Conservation (phyloP, 2,329 filamentous ascomycete species). For the Calonectria pseudoturangicola region DNA sequence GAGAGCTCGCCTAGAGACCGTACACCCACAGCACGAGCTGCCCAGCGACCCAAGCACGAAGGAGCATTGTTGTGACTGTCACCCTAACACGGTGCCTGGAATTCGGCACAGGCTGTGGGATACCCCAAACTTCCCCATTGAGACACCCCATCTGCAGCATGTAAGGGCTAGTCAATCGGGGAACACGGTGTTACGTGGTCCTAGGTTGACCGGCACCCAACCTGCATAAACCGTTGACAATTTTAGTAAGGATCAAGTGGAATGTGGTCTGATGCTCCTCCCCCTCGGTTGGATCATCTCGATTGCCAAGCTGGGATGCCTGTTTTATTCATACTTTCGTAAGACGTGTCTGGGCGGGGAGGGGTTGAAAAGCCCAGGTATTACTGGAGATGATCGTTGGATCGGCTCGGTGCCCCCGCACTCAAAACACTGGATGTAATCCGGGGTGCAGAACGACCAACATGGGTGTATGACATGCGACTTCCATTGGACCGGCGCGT, state of each 20-base stretch:
- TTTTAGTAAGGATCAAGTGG: conserved; percentile 1
- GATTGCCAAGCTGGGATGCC: conserved; percentile 9
- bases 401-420: conserved; percentile 45
- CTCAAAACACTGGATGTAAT: conserved; percentile 29
- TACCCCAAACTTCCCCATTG: background rate
- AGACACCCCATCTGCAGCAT: conserved; percentile 12
- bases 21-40: background rate
- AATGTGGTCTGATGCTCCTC: conserved; percentile 10
- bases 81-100: conserved; percentile 18
- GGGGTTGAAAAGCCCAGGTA: conserved; percentile 30
- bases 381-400: conserved; percentile 36
- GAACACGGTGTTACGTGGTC: conserved; percentile 7
- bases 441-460: conserved; percentile 39
- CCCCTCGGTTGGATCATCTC: conserved; percentile 21
- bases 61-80: background rate
- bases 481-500: conserved; percentile 45
- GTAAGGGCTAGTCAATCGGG: conserved; percentile 27
- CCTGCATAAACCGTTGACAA: background rate
- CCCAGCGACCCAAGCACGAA: background rate
- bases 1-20: background rate
- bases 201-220: conserved; percentile 8
- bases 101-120: background rate
- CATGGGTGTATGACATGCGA: conserved; percentile 24
- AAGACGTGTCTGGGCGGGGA: conserved; percentile 28
- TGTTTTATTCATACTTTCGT: conserved; percentile 44